Evolutionary conservation across 129 eudicot genomes (phyloP), one percentile per base, ranked within the genome.

Genomic region (Flaveria trinervia): DNA sequence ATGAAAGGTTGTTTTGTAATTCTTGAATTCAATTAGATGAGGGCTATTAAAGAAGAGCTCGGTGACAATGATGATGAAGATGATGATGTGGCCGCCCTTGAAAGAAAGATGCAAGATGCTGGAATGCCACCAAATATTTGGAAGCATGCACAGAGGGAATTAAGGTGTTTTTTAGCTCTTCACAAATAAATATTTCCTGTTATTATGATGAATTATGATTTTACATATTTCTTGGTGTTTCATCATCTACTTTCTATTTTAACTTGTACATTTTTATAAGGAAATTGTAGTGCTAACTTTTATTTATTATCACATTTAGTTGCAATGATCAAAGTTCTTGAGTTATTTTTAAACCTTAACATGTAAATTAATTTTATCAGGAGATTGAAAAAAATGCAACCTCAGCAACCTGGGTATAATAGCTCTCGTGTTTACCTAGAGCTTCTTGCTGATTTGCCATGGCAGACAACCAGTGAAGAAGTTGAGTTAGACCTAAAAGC

Each of bases 371-470:
- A 8, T 78, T 33, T 33, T 73, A 56, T 49, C 87, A 93, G 98
- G 98, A 89, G 96, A 78, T 89, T 93, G 18, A 93, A 93, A 80
- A 93, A 90, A 78, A 93, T 93, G 98, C 98, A 93, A 86, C 96
- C 98, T 77, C 97, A 90, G 80, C 98, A 90, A 88, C 98, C 97
- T 55, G 98, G 97, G 48, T 93, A 90, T 70, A 90, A 87, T 55
- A 93, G 98, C 82, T 90, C 97, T 16, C 96, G 97, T 44, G 96
- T 90, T 39, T 93, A 93, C 80, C 88, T 93, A 73, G 98, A 93
- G 68, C 89, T 88, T 80, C 97, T 93, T 86, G 96, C 97, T 60
- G 98, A 93, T 71, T 94, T 93, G 60, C 98, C 97, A 66, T 93
- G 98, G 97, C 88, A 83, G 76, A 93, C 88, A 50, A 88, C 88